phyloP scores from a whole-genome alignment of 208 protist genomes.

The Naegleria gruberi region DNA sequence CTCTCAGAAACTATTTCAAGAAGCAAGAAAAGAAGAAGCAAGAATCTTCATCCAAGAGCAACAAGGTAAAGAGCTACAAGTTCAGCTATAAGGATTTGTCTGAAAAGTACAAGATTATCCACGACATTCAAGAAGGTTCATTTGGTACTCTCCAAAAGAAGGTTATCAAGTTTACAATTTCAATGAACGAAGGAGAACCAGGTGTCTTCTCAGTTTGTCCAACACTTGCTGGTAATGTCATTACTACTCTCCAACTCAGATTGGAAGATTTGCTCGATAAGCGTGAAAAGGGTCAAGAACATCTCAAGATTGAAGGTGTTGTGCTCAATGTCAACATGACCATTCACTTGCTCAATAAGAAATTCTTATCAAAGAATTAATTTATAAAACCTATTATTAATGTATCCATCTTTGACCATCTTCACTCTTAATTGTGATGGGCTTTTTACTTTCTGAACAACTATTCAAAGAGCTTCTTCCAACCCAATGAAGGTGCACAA shows the following conservation, averaged over 20 bases:
- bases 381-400: no score
- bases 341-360: conserved; percentile 47
- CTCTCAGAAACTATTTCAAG: conserved; percentile 41
- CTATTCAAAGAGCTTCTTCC: no score
- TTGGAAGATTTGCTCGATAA: conserved; percentile 48
- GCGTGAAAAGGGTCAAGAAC: conserved; percentile 34
- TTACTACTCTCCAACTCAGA: conserved; percentile 36
- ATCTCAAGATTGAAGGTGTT: conserved; percentile 42
- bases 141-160: conserved; percentile 6
- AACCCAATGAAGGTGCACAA: no score
- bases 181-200: conserved; percentile 28
- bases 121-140: conserved; percentile 39
- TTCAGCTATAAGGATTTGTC: conserved; percentile 30
- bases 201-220: conserved; percentile 45
- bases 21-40: conserved; percentile 30
- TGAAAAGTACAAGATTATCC: conserved; percentile 41
- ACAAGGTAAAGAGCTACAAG: background rate
- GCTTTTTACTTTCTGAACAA: no score
- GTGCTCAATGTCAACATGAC: conserved; percentile 52
- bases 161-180: conserved; percentile 42
- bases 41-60: conserved; percentile 13
- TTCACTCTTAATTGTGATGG: no score
- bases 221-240: conserved; percentile 37
- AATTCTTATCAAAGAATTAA: background rate
- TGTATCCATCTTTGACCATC: no score